Conservation (phyloP, 2,329 filamentous ascomycete species). For the Lasiodiplodia sp. region DNA sequence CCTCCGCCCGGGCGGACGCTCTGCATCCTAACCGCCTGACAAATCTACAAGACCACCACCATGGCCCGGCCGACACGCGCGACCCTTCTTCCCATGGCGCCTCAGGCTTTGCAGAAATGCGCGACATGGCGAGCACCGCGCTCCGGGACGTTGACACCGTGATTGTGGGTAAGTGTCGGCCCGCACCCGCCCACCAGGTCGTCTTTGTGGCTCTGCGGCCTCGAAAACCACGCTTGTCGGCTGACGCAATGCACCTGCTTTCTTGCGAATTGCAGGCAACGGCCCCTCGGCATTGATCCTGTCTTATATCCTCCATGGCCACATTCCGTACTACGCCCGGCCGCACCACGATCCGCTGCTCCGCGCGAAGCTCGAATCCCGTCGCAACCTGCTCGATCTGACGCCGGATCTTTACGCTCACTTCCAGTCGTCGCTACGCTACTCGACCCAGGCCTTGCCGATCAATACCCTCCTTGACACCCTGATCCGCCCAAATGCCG, state of each 20-base stretch:
- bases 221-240: constrained; percentile 11
- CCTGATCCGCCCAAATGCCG: constrained; percentile 64
- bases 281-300: constrained; percentile 68
- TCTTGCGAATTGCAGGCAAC: constrained; percentile 55
- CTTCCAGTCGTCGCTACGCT: constrained; percentile 65
- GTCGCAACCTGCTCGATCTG: constrained; percentile 56
- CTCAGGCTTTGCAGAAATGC: not conserved
- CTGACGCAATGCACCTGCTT: constrained; percentile 37
- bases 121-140: constrained; percentile 48
- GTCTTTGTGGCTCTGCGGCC: not conserved
- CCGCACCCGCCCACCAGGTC: constrained; percentile 8
- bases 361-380: constrained; percentile 60
- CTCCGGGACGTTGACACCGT: constrained; percentile 50
- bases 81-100: constrained; percentile 23
- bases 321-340: constrained; percentile 64
- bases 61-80: constrained; percentile 20
- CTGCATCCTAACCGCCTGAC: constrained; percentile 27
- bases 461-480: constrained; percentile 68
- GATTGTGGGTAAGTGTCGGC: constrained; percentile 44
- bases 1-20: constrained; percentile 24
- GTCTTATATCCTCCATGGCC: constrained; percentile 68
- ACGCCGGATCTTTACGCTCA: constrained; percentile 63
- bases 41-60: constrained; percentile 29
- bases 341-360: constrained; percentile 66
- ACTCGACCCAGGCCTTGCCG: constrained; percentile 67